Percentiles rank a stretch among this genome's conserved stretches.
Evolutionary conservation across 805 yeast genomes (phyloP).

Genomic region (Barnettozyma wickerhamii): DNA sequence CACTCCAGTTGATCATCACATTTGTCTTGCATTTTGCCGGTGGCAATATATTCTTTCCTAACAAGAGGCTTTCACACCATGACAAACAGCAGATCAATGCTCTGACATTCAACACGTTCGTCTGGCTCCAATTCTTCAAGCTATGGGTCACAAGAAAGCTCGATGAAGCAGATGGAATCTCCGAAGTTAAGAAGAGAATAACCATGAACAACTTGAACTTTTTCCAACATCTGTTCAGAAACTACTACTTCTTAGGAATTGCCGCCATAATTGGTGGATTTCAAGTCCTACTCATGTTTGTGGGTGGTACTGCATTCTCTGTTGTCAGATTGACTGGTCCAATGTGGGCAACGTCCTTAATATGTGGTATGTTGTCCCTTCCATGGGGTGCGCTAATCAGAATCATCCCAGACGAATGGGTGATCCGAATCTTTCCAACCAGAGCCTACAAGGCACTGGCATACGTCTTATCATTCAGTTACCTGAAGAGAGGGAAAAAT

Average conservation of each 20-base stretch:
- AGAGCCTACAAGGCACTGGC: constrained; percentile 24
- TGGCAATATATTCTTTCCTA: constrained; percentile 45
- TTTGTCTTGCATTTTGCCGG: constrained; percentile 83
- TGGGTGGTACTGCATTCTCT: constrained; percentile 95
- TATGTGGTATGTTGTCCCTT: constrained; percentile 75
- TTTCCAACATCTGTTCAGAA: constrained; percentile 75
- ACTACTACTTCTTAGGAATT: constrained; percentile 75
- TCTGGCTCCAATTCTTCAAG: constrained; percentile 96
- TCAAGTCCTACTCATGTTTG: constrained; percentile 90
- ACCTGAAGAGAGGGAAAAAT: constrained; percentile 11
- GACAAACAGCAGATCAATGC: constrained; percentile 64
- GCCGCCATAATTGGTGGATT: constrained; percentile 71
- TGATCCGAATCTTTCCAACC: constrained; percentile 60
- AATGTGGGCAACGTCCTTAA: constrained; percentile 86
- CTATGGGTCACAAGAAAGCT: constrained; percentile 85
- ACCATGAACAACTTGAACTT: constrained; percentile 69
- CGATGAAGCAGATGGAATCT: constrained; percentile 77
- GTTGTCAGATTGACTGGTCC: constrained; percentile 73
- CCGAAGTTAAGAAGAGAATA: constrained; percentile 52
- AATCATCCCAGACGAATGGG: constrained; percentile 79
- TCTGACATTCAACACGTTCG: constrained; percentile 91
- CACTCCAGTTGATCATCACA: constrained; percentile 74
- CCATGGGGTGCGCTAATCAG: constrained; percentile 79
- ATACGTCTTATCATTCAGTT: constrained; percentile 19
- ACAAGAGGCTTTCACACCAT: constrained; percentile 31